Base-by-base conservation (phyloP, 2,329 filamentous ascomycete species). In the Neoarthrinium moseri region DNA sequence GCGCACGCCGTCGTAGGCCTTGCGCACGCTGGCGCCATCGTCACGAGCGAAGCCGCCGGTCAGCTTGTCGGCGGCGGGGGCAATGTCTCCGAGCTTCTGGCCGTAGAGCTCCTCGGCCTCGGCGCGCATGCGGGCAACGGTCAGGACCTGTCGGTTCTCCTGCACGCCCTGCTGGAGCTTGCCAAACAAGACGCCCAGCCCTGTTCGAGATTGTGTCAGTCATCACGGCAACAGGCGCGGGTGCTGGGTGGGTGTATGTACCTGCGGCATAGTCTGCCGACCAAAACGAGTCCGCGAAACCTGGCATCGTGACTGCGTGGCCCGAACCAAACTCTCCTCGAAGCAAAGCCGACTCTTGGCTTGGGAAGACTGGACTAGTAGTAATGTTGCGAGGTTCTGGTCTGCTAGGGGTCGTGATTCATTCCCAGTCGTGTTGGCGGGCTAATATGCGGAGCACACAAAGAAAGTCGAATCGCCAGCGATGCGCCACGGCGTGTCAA, bases 281-380 rank as follows among this genome's bases (percentile, higher is more conserved):
- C 94, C 94, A 99, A 74, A 99, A 97, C 41, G 91, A 96, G 72
- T 92, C 90, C 57, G 91, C 85, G 71, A 99, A 97, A 60, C 89
- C 83, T 57, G 88, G 87, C 88, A 92, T 92, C 65, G 33, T 45
- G 34, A 21, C 27, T 20, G n/a, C n/a, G n/a, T n/a, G n/a, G n/a
- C n/a, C n/a, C n/a, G n/a, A n/a, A n/a, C n/a, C n/a, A n/a, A n/a
- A n/a, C n/a, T n/a, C n/a, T n/a, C n/a, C n/a, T n/a, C n/a, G n/a
- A 22, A 44, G 17, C 20, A 30, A 26, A 36, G 26, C 22, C 4
- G 17, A 18, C 26, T 18, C 36, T 39, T 39, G 17, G 10, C 13
- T 33, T 21, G 32, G 17, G n/a, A 32, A 11, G 13, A 42, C 26
- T 32, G 20, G 17, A 32, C 17, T 22, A 23, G 11, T 17, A 13